Conservation (phyloP, 1,284 basidiomycete species). For the Sanghuangporus baumii region DNA sequence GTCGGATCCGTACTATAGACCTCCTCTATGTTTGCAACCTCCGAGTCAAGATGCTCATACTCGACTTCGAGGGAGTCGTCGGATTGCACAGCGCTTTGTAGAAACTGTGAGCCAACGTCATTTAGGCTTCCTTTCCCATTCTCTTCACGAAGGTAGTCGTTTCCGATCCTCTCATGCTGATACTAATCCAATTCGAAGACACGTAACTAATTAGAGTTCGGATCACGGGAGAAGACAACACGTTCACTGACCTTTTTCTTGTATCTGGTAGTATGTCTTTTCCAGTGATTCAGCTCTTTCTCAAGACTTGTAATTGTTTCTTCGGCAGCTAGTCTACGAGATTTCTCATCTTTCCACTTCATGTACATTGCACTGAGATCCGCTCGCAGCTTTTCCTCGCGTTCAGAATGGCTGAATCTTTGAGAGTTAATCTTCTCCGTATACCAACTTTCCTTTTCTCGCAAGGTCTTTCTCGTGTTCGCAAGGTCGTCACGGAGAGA, state of each 20-base stretch:
- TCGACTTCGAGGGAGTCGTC: neutral
- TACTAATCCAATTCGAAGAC: neutral
- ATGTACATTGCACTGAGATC: neutral
- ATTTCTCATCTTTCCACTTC: neutral
- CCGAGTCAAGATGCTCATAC: neutral
- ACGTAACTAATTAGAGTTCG: neutral
- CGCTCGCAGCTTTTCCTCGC: neutral
- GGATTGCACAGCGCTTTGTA: neutral
- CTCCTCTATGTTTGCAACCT: neutral
- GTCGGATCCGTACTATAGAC: neutral
- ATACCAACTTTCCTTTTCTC: neutral
- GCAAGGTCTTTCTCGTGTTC: neutral
- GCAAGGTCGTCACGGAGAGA: neutral
- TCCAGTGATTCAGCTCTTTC: neutral
- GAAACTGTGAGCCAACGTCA: neutral
- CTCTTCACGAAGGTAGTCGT: neutral
- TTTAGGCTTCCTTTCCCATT: neutral
- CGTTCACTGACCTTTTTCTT: neutral
- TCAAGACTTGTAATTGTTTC: neutral
- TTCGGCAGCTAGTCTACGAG: neutral
- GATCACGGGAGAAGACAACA: neutral
- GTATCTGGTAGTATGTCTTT: neutral
- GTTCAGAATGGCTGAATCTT: neutral
- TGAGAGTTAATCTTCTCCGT: neutral
- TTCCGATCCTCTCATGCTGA: neutral